These are phyloP conservation scores for Penicillium lagena DNA, from an alignment of 495 filamentous ascomycete genomes.

Conservation along the genomic window DNA sequence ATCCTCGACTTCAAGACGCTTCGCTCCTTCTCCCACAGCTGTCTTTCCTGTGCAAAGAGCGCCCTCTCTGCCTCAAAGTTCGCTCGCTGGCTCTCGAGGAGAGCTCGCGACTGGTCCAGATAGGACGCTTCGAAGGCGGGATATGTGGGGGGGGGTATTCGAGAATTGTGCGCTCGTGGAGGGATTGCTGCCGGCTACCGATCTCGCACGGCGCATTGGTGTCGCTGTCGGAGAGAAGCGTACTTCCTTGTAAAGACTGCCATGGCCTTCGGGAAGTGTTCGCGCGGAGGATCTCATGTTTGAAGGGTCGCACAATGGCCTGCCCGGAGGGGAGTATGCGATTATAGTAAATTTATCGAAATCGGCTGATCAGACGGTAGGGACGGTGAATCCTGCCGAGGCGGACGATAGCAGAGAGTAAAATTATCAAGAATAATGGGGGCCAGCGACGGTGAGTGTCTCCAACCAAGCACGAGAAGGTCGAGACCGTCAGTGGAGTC, in stretches of 20 bases:
- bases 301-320: neutral
- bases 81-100: conserved; percentile 34
- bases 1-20: conserved; percentile 30
- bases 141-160: too few relatives aligned
- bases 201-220: conserved; percentile 33
- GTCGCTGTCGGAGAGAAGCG: conserved; percentile 40
- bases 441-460: too few relatives aligned
- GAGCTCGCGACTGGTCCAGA: conserved; percentile 32
- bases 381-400: too few relatives aligned
- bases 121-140: conserved; percentile 23
- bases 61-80: conserved; percentile 31
- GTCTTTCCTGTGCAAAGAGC: conserved; percentile 34
- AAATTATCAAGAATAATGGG: too few relatives aligned
- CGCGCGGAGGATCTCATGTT: conserved; percentile 24
- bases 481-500: too few relatives aligned
- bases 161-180: conserved; percentile 8
- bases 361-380: neutral
- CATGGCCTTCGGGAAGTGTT: conserved; percentile 30
- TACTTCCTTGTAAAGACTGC: conserved; percentile 41
- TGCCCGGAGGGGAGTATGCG: too few relatives aligned
- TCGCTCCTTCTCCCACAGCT: conserved; percentile 38
- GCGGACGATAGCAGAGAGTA: too few relatives aligned
- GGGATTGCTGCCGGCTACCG: conserved; percentile 28
- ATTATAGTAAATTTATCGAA: too few relatives aligned
- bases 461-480: too few relatives aligned